Conservation (phyloP, 176 grass and related monocot species). For the Dactylis glomerata region DNA sequence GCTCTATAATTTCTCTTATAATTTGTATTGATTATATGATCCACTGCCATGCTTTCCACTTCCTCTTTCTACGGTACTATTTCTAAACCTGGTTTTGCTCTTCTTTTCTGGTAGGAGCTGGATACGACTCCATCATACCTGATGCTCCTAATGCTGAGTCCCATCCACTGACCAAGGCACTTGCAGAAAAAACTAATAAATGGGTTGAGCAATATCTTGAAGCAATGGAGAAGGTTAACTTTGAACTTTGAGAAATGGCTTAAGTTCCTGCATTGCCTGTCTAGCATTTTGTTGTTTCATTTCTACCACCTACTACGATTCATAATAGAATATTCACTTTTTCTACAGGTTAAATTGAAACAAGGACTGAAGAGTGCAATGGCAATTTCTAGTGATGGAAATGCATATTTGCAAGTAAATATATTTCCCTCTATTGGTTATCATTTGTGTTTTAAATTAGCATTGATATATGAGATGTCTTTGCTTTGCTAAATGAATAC, state of each 20-base stretch:
- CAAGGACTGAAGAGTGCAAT: constrained; percentile 83
- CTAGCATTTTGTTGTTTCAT: background rate
- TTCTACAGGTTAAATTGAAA: constrained; percentile 84
- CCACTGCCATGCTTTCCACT: background rate
- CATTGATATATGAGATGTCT: background rate
- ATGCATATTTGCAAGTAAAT: constrained; percentile 88
- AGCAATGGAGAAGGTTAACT: constrained; percentile 78
- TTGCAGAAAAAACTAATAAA: constrained; percentile 72
- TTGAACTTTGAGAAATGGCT: constrained; percentile 7
- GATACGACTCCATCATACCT: constrained; percentile 72
- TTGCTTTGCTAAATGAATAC: constrained; percentile 25
- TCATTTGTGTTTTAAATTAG: background rate
- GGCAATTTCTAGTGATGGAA: constrained; percentile 88
- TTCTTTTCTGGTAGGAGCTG: constrained; percentile 52
- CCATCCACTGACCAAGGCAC: constrained; percentile 48
- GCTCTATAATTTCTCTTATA: background rate
- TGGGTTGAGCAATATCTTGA: constrained; percentile 88
- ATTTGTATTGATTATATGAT: constrained; percentile 16
- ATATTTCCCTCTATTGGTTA: background rate
- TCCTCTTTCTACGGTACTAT: background rate
- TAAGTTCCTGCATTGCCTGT: background rate
- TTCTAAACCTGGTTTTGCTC: constrained; percentile 4
- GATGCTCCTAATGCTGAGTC: constrained; percentile 54
- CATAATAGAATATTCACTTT: constrained; percentile 10
- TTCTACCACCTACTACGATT: constrained; percentile 13